phyloP scores from a whole-genome alignment of 192 early-diverging fungal species.

The Entomortierella lignicola region DNA sequence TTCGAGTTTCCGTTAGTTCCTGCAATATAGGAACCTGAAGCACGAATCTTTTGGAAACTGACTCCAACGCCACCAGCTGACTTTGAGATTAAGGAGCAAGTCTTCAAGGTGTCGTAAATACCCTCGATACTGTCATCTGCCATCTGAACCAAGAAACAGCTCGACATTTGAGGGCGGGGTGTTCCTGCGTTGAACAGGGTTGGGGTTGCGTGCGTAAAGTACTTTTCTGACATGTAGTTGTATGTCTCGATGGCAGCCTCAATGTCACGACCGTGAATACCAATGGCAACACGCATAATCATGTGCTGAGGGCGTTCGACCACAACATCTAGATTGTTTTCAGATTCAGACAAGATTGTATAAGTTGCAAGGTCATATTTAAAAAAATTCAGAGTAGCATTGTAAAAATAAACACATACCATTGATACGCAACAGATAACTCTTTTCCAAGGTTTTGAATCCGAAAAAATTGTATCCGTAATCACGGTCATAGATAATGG shows the following conservation, averaged over 20 bases:
- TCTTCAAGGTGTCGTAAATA: slow-evolving; percentile 96
- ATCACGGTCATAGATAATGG: slow-evolving; percentile 93
- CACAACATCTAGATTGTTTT: slow-evolving; percentile 52
- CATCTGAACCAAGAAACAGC: slow-evolving; percentile 95
- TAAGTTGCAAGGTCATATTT: no score
- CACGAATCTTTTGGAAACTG: slow-evolving; percentile 95
- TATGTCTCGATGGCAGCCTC: slow-evolving; percentile 91
- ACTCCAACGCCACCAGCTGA: slow-evolving; percentile 96
- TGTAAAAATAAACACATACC: no score
- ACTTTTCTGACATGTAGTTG: slow-evolving; percentile 91
- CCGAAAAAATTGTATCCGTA: slow-evolving; percentile 99
- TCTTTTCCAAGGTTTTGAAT: slow-evolving; percentile 97
- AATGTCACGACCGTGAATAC: slow-evolving; percentile 95
- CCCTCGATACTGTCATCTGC: slow-evolving; percentile 96
- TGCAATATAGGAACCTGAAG: slow-evolving; percentile 94
- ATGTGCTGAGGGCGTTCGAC: slow-evolving; percentile 97
- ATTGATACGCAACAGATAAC: slow-evolving; percentile 89
- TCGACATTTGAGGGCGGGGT: slow-evolving; percentile 93
- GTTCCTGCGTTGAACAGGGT: slow-evolving; percentile 99
- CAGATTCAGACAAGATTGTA: no score
- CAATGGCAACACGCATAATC: slow-evolving; percentile 97
- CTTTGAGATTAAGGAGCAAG: slow-evolving; percentile 96
- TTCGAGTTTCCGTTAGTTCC: slow-evolving; percentile 98
- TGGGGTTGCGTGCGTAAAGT: slow-evolving; percentile 96
- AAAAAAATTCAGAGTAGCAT: no score